Percentiles rank a stretch among this genome's conserved stretches.
Conservation (phyloP, 129 eudicot species). For the Rutidosis leptorrhynchoides region DNA sequence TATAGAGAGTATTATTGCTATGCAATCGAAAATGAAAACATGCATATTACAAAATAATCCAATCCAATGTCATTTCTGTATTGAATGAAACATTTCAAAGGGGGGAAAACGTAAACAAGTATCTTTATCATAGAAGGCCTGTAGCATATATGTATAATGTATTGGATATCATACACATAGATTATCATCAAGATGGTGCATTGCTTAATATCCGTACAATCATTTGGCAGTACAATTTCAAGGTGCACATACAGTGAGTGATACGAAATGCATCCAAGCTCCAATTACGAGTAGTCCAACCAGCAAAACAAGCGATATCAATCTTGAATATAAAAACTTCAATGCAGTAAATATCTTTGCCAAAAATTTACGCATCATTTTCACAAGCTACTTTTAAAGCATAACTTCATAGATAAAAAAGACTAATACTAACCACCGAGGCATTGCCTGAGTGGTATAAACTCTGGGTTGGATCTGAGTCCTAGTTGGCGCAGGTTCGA, state of each 20-base stretch:
- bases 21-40: not conserved
- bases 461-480: too few relatives aligned
- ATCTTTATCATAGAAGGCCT: not conserved
- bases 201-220: not conserved
- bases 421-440: not conserved
- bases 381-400: not conserved
- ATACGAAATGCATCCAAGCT: conserved; percentile 51
- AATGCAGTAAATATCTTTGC: too few relatives aligned
- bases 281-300: conserved; percentile 63
- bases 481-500: too few relatives aligned
- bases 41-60: not conserved
- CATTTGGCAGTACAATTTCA: not conserved
- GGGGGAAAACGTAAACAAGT: not conserved
- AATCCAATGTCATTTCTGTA: conserved; percentile 1
- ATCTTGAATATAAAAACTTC: conserved; percentile 52
- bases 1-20: not conserved
- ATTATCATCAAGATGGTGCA: not conserved
- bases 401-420: not conserved
- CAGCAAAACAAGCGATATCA: conserved; percentile 57
- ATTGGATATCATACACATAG: not conserved
- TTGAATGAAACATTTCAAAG: too few relatives aligned
- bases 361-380: not conserved
- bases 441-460: too few relatives aligned
- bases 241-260: conserved; percentile 61
- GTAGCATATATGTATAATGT: conserved; percentile 8